phyloP scores from a whole-genome alignment of 495 filamentous ascomycete species.

The Glutinoglossum americanum region DNA sequence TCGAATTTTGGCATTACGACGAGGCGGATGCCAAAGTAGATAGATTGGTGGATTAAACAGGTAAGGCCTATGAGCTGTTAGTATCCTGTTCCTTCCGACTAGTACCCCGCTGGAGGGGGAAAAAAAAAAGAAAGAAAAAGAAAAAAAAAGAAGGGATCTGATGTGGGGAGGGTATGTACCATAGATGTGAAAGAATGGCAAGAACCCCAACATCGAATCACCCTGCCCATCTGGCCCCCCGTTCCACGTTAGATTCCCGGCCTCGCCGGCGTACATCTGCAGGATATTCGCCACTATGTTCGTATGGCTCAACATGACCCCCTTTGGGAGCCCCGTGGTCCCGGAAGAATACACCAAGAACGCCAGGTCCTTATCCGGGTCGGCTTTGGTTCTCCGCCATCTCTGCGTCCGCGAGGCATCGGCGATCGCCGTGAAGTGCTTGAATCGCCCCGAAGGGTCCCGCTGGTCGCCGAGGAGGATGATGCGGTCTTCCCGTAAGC shows the following conservation, averaged over 20 bases:
- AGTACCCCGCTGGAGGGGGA: no score
- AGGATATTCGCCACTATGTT: slow-evolving; percentile 61
- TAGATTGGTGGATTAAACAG: slow-evolving; percentile 35
- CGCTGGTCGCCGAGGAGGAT: slow-evolving; percentile 58
- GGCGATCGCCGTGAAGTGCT: slow-evolving; percentile 56
- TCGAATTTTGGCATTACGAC: slow-evolving; percentile 75
- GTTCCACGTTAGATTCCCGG: slow-evolving; percentile 32
- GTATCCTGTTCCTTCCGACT: no score
- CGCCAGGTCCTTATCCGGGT: slow-evolving; percentile 35
- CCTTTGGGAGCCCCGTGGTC: slow-evolving; percentile 85
- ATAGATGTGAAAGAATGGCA: slow-evolving; percentile 93
- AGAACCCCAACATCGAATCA: slow-evolving; percentile 52
- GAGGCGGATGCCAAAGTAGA: slow-evolving; percentile 45
- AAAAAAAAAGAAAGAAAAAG: not conserved
- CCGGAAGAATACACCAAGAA: slow-evolving; percentile 69
- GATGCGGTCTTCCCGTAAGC: slow-evolving; percentile 43
- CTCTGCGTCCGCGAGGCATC: slow-evolving; percentile 29
- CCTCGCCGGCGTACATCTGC: slow-evolving; percentile 35
- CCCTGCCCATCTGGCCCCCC: slow-evolving; percentile 39
- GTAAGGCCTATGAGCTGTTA: slow-evolving; percentile 22
- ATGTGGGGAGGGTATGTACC: slow-evolving; percentile 21
- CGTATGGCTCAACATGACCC: slow-evolving; percentile 67
- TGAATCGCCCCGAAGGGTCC: slow-evolving; percentile 34
- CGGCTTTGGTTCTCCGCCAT: slow-evolving; percentile 20
- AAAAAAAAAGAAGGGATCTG: slow-evolving; percentile 1